Evolutionary conservation across 257 asterid genomes (phyloP), one percentile per base, ranked within the genome.

Genomic region (Rauvolfia tetraphylla): DNA sequence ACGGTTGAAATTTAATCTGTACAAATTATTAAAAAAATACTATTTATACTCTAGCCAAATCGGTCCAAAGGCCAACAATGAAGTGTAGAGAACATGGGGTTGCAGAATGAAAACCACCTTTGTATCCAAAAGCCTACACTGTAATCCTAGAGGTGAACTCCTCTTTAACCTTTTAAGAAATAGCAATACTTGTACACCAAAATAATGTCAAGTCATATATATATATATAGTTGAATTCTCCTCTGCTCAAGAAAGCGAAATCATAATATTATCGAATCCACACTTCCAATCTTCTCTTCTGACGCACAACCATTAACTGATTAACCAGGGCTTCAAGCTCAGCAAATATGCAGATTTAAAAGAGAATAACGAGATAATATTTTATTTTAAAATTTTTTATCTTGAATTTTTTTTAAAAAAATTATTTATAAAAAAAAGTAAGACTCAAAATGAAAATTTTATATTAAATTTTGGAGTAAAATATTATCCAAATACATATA

Each of bases 41-140:
- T n/a, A n/a, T n/a, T n/a, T n/a, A n/a, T n/a, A n/a, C n/a, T n/a
- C n/a, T n/a, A n/a, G n/a, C n/a, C n/a, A n/a, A n/a, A n/a, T n/a
- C n/a, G n/a, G n/a, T 71, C 78, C 78, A 75, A 82, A 76, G 79
- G 84, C 89, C 76, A 77, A 69, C 62, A 67, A 79, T 75, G 20
- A 80, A 75, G n/a, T 63, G 74, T 74, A 31, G 86, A 66, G 82
- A 88, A 82, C 91, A 90, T 88, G 88, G 88, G 85, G 84, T 73
- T 39, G 71, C 38, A 72, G 77, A 78, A 79, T 72, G 27, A 49
- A 71, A 76, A 73, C 79, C 72, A 29, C 72, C 25, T 79, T 68
- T 73, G 42, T 27, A 48, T 48, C 77, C 72, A 77, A 17, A 56
- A 71, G 75, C n/a, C 77, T 25, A 14, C 31, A 49, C 54, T 31